phyloP scores from a whole-genome alignment of 1,284 basidiomycete species.

The Anthracocystis setariae region DNA sequence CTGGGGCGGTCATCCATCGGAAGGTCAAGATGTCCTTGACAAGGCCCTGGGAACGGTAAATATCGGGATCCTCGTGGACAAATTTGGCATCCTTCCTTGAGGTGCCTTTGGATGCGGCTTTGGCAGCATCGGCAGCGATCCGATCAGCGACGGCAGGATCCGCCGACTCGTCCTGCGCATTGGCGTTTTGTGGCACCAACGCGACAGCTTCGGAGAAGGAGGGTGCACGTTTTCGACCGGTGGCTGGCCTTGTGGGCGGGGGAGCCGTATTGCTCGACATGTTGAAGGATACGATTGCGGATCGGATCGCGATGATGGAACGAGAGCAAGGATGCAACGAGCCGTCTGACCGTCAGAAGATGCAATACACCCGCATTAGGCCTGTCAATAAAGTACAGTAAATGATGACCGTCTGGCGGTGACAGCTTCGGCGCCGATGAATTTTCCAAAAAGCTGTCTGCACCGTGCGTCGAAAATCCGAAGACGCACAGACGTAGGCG shows the following conservation, averaged over 20 bases:
- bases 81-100: conserved; percentile 2
- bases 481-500: too few relatives aligned
- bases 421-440: too few relatives aligned
- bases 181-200: conserved; percentile 45
- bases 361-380: not conserved
- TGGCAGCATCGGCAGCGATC: conserved; percentile 23
- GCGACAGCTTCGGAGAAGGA: conserved; percentile 48
- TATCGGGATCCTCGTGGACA: conserved; percentile 29
- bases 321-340: not conserved
- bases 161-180: conserved; percentile 42
- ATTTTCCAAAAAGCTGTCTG: not conserved
- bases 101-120: conserved; percentile 21
- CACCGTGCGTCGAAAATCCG: too few relatives aligned
- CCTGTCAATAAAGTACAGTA: too few relatives aligned
- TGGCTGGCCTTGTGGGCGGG: conserved; percentile 32
- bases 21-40: conserved; percentile 50
- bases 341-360: not conserved
- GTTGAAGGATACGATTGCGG: not conserved
- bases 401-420: too few relatives aligned
- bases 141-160: conserved; percentile 45
- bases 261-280: conserved; percentile 28
- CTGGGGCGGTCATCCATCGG: conserved; percentile 63
- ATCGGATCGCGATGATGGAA: conserved; percentile 1
- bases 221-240: conserved; percentile 37
- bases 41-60: conserved; percentile 44